phyloP scores from a whole-genome alignment of 192 early-diverging fungal genomes.

The Coemansia sp. region DNA sequence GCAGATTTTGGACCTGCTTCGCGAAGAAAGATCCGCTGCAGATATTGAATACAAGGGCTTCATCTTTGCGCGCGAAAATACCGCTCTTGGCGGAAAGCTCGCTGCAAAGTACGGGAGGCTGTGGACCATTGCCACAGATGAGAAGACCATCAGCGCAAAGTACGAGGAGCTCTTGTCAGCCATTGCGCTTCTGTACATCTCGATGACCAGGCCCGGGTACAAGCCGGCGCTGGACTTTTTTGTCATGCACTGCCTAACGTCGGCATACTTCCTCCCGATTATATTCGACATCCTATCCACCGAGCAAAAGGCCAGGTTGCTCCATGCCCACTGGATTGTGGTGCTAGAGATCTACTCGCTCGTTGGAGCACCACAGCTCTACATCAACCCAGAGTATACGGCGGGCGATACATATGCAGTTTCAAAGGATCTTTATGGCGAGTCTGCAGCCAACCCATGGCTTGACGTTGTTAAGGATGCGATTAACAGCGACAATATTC shows the following conservation, averaged over 20 bases:
- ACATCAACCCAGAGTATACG: slow-evolving; percentile 26
- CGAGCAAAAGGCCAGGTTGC: slow-evolving; percentile 41
- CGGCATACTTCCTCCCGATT: slow-evolving; percentile 58
- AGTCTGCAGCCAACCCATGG: slow-evolving; percentile 47
- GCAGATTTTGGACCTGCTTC: slow-evolving; percentile 35
- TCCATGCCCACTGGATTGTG: slow-evolving; percentile 46
- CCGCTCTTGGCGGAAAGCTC: background rate
- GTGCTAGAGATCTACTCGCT: slow-evolving; percentile 44
- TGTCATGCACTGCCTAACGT: slow-evolving; percentile 60
- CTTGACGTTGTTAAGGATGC: slow-evolving; percentile 49
- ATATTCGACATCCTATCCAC: slow-evolving; percentile 36
- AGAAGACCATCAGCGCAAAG: slow-evolving; percentile 38
- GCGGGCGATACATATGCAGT: slow-evolving; percentile 16
- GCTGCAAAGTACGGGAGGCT: slow-evolving; percentile 34
- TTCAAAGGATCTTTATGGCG: background rate
- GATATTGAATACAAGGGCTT: slow-evolving; percentile 8
- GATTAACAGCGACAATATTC: slow-evolving; percentile 56
- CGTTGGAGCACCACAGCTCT: slow-evolving; percentile 48
- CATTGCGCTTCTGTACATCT: slow-evolving; percentile 40
- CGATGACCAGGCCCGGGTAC: slow-evolving; percentile 31
- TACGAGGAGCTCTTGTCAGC: slow-evolving; percentile 48
- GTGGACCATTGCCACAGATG: slow-evolving; percentile 47
- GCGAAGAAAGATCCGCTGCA: slow-evolving; percentile 32
- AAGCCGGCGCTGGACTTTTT: slow-evolving; percentile 29
- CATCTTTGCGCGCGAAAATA: background rate